phyloP scores from a whole-genome alignment of 257 asterid genomes.

The Ehretia macrophylla region DNA sequence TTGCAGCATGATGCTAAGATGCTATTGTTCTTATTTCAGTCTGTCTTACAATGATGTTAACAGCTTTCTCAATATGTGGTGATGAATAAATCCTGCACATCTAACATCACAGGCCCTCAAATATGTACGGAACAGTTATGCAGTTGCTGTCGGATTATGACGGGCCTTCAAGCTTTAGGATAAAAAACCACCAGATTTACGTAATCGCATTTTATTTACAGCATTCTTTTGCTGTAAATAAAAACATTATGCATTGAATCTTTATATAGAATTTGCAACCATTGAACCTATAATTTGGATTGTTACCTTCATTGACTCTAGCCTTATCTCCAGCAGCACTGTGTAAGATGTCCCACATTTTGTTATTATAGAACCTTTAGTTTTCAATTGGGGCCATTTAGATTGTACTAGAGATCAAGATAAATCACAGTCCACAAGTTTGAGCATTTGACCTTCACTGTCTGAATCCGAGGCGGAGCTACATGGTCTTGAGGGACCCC shows the following conservation, averaged over 20 bases:
- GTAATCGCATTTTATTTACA: not conserved
- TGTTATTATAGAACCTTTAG: constrained; percentile 14
- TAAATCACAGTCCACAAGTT: constrained; percentile 20
- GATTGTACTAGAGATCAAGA: constrained; percentile 12
- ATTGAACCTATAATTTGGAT: not conserved
- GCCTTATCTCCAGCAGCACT: constrained; percentile 14
- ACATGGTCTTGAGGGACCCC: no score
- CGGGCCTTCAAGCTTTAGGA: not conserved
- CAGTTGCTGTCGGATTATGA: constrained; percentile 4
- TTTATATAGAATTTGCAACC: no score
- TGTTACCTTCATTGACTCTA: not conserved
- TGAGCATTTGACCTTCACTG: constrained; percentile 12
- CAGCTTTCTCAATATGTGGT: constrained; percentile 18
- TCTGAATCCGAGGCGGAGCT: no score
- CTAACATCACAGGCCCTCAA: constrained; percentile 1
- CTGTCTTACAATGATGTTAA: constrained; percentile 21
- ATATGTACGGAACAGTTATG: constrained; percentile 8
- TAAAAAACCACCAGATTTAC: no score
- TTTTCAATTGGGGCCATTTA: constrained; percentile 17
- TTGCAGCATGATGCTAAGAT: constrained; percentile 16
- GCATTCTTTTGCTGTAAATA: not conserved
- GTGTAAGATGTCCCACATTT: constrained; percentile 18
- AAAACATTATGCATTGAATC: no score
- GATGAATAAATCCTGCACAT: constrained; percentile 19
- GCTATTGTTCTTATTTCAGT: not conserved